These are phyloP conservation scores for Eimeria acervulina DNA, from an alignment of 169 alveolate genomes.

Conservation along the genomic window DNA sequence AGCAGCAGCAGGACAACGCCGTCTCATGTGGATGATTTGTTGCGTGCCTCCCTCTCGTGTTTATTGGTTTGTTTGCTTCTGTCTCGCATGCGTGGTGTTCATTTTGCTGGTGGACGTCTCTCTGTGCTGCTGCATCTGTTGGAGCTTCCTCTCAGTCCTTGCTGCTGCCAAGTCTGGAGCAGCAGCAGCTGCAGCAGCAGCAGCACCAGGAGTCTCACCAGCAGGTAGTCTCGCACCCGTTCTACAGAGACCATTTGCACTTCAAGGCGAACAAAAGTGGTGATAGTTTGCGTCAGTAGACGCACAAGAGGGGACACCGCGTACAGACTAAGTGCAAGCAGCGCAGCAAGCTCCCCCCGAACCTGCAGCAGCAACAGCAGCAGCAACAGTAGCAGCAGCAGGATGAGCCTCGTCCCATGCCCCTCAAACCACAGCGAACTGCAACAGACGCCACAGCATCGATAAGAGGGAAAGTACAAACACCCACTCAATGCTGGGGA, in stretches of 20 bases:
- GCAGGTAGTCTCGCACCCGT: slow-evolving; percentile 45
- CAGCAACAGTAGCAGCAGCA: background rate
- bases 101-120: no score
- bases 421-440: no score
- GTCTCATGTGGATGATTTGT: no score
- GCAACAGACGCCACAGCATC: no score
- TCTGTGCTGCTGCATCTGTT: background rate
- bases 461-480: no score
- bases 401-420: background rate
- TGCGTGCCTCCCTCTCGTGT: no score
- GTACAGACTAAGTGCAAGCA: slow-evolving; percentile 49
- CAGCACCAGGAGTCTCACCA: background rate
- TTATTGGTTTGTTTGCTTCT: no score
- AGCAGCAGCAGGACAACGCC: no score
- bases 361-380: background rate
- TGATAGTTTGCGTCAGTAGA: slow-evolving; percentile 59
- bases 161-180: background rate
- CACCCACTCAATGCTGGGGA: no score
- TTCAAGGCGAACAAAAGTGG: slow-evolving; percentile 55
- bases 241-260: slow-evolving; percentile 75
- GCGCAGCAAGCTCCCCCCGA: slow-evolving; percentile 47
- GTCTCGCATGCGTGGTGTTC: no score
- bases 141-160: background rate
- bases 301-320: slow-evolving; percentile 58
- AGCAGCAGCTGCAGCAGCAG: background rate